These are phyloP conservation scores for Takashimella tepidaria DNA, from an alignment of 1,284 basidiomycete species.

Conservation along the genomic window DNA sequence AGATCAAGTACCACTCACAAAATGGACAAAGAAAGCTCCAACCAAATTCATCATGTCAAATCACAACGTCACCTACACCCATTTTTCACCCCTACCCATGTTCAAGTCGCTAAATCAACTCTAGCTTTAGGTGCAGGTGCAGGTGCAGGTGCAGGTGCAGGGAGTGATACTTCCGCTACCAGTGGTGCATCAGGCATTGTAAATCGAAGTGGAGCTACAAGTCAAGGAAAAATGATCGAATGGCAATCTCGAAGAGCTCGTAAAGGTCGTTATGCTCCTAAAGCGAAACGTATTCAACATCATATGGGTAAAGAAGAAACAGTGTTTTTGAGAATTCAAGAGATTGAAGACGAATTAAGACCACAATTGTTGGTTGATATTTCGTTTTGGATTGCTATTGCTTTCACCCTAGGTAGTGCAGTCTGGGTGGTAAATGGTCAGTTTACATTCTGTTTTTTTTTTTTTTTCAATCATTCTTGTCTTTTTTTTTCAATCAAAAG, in stretches of 20 bases:
- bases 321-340: slow-evolving; percentile 2
- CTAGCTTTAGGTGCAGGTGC: too few relatives aligned
- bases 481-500: too few relatives aligned
- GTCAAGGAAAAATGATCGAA: slow-evolving; percentile 2
- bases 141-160: neutral
- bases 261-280: neutral
- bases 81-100: neutral
- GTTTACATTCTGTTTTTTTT: slow-evolving; percentile 1
- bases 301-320: neutral
- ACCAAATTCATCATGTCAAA: neutral
- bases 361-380: slow-evolving; percentile 29
- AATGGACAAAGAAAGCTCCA: neutral
- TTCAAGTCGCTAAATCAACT: neutral
- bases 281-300: neutral
- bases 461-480: too few relatives aligned
- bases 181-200: too few relatives aligned
- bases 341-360: slow-evolving; percentile 18
- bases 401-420: slow-evolving; percentile 49
- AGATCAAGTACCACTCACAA: neutral
- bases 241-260: slow-evolving; percentile 8
- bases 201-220: too few relatives aligned
- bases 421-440: slow-evolving; percentile 57
- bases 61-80: neutral
- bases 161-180: neutral
- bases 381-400: slow-evolving; percentile 33